phyloP scores from a whole-genome alignment of 1,139 yeast genomes.

The Citeromyces hawaiiensis region DNA sequence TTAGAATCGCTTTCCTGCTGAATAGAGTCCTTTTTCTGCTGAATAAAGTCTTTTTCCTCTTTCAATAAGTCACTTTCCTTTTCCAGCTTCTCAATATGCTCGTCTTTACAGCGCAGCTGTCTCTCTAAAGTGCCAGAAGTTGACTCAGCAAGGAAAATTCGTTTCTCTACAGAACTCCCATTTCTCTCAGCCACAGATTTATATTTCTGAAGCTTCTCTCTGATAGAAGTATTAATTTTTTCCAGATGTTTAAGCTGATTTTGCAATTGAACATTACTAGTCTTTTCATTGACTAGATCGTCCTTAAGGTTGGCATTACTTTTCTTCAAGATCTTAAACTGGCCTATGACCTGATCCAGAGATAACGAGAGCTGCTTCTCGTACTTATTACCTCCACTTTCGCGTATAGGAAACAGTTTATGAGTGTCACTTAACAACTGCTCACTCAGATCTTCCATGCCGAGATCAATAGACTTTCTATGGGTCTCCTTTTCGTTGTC shows the following conservation, averaged over 20 bases:
- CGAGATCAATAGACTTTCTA: conserved; percentile 6
- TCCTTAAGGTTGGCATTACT: conserved; percentile 7
- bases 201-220: neutral
- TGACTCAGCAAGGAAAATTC: neutral
- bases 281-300: conserved; percentile 1
- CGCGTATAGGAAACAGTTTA: conserved; percentile 10
- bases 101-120: conserved; percentile 3
- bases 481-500: conserved; percentile 3
- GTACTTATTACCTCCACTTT: conserved; percentile 6
- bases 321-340: conserved; percentile 7
- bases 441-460: conserved; percentile 8
- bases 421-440: conserved; percentile 11
- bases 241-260: conserved; percentile 1
- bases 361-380: conserved; percentile 8
- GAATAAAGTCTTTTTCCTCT: conserved; percentile 1
- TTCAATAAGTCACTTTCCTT: conserved; percentile 5
- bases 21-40: no score
- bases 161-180: neutral
- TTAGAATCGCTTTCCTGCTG: neutral
- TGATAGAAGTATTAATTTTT: conserved; percentile 1
- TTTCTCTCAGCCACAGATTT: neutral
- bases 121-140: conserved; percentile 3
- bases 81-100: conserved; percentile 4
- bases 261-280: neutral
- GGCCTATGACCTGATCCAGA: conserved; percentile 10